A percentile compares a stretch with the other conserved stretches of the same genome.
Conservation (phyloP, 2,329 filamentous ascomycete genomes). For the Arachnomyces sp. region DNA sequence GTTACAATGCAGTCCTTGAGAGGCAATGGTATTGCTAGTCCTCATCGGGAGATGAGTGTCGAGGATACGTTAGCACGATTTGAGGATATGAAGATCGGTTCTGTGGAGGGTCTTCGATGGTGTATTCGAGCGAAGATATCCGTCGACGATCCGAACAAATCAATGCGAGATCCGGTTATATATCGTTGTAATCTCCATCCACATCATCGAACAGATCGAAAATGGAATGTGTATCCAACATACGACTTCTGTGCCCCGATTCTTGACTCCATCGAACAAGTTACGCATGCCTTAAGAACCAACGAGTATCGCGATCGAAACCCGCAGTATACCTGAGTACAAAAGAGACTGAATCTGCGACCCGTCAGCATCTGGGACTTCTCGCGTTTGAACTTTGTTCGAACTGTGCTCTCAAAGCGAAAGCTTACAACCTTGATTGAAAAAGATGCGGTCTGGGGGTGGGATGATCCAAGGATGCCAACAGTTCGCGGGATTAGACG, state of each 20-base stretch:
- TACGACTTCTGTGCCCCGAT: slow-evolving; percentile 60
- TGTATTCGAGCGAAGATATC: slow-evolving; percentile 95
- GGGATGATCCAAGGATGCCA: slow-evolving; percentile 45
- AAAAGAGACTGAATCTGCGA: slow-evolving; percentile 39
- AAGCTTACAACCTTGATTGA: slow-evolving; percentile 45
- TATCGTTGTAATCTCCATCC: slow-evolving; percentile 75
- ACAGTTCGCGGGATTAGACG: slow-evolving; percentile 43
- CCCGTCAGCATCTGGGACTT: slow-evolving; percentile 44
- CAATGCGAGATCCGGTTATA: slow-evolving; percentile 92
- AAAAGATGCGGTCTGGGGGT: slow-evolving; percentile 41
- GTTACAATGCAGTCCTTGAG: slow-evolving; percentile 81
- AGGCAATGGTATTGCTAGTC: slow-evolving; percentile 73
- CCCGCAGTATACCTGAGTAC: slow-evolving; percentile 45
- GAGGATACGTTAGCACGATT: slow-evolving; percentile 83
- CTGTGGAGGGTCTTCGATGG: slow-evolving; percentile 69
- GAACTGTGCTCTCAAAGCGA: slow-evolving; percentile 43
- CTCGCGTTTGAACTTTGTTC: slow-evolving; percentile 45
- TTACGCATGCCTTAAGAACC: slow-evolving; percentile 57
- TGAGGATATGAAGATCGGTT: slow-evolving; percentile 85
- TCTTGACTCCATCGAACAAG: slow-evolving; percentile 54
- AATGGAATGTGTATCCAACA: slow-evolving; percentile 60
- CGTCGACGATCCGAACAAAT: slow-evolving; percentile 85
- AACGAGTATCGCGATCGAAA: slow-evolving; percentile 51
- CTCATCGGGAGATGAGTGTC: slow-evolving; percentile 64
- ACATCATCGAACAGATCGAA: slow-evolving; percentile 55